Evolutionary conservation across 2,329 filamentous ascomycete genomes (phyloP), one percentile per base, ranked within the genome.

Genomic region (Neophaeococcomyces aloes): DNA sequence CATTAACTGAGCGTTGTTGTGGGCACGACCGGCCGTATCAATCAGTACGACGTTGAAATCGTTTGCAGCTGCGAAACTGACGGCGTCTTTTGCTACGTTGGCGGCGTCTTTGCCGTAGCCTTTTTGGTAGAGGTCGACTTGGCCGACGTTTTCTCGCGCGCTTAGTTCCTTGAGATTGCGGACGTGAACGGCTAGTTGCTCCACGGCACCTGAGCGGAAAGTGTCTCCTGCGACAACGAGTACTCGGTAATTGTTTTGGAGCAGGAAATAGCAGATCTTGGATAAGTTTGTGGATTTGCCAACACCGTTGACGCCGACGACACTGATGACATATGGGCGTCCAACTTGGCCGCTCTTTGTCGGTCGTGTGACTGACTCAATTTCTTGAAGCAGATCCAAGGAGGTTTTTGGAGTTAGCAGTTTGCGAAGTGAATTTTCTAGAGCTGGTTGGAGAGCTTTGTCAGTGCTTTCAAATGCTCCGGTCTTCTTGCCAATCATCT

Each of bases 61-160:
- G 54, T 86, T 74, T 42, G 80, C 75, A 0, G 78, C 72, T 2
- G 86, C 91, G 58, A 83, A 83, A 2, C 72, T 63, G n/a, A 98
- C 88, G 0, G 91, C 89, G 57, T 96, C 91, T 61, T 89, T 87
- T 33, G 91, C 91, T 35, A 98, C 89, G 30, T 87, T 83, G 8
- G 93, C 93, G 0, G 93, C 91, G 59, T 98, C 93, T 60, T 95
- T 96, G 57, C 91, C 91, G 61, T 98, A 98, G 29, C 91, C 91
- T 67, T 93, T 91, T 61, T 98, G 86, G 65, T 94, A 98, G 38
- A 98, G 72, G 61, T 94, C 88, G 38, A 98, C 86, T 44, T 78
- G 68, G 21, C 86, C 85, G 15, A 74, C 71, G 35, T 83, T 84
- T 64, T 96, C 88, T 50, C 91, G 79, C 40, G 78, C 75, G 4